A percentile compares a stretch with the other conserved stretches of the same genome.
Conservation (phyloP, 202 grass and related monocot genomes). For the Alloteropsis angusta region DNA sequence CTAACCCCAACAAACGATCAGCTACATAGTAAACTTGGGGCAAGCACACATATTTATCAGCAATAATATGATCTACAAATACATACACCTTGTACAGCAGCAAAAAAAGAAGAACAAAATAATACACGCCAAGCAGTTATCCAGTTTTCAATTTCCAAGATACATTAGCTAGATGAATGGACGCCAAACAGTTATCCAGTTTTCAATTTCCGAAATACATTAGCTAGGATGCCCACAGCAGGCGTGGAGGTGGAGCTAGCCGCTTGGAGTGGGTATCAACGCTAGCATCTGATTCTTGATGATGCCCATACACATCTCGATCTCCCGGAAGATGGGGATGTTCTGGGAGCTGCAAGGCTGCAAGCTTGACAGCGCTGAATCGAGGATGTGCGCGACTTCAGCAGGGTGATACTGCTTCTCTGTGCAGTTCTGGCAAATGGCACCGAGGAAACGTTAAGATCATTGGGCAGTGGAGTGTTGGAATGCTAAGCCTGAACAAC, state of each 20-base stretch:
- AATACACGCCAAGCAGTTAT: neutral
- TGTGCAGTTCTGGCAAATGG: conserved; percentile 63
- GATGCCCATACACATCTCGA: conserved; percentile 83
- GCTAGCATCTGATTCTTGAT: conserved; percentile 96
- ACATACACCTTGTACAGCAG: neutral
- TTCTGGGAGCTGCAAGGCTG: conserved; percentile 74
- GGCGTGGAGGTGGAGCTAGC: conserved; percentile 11
- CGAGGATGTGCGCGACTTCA: conserved; percentile 79
- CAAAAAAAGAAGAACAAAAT: neutral
- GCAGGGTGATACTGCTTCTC: conserved; percentile 89
- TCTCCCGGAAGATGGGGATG: conserved; percentile 67
- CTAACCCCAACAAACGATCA: neutral
- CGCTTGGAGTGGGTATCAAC: conserved; percentile 63
- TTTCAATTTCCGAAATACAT: neutral
- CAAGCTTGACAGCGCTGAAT: conserved; percentile 59
- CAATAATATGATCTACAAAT: neutral
- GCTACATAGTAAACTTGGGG: neutral
- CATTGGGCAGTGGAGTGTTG: neutral
- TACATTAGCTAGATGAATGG: neutral
- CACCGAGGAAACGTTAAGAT: neutral
- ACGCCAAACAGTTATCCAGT: neutral
- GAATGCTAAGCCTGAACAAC: neutral
- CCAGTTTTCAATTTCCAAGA: no score
- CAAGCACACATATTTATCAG: neutral
- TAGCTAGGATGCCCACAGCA: conserved; percentile 13